Evolutionary conservation across 2,329 filamentous ascomycete genomes (phyloP).

Genomic region (Trichoderma hamatum): DNA sequence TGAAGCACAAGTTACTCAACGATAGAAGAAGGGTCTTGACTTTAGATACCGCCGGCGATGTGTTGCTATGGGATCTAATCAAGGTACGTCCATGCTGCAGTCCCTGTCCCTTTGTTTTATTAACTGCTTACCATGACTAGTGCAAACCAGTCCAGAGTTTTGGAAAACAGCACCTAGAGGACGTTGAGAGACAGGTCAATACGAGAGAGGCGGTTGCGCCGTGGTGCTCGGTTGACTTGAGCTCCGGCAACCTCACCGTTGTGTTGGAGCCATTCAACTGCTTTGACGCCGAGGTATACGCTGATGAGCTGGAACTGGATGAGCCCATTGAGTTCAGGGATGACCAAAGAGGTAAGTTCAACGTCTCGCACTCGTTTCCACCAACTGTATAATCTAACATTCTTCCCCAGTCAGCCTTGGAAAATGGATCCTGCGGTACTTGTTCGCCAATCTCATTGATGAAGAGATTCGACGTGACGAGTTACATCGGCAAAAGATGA

Average conservation of each 20-base stretch:
- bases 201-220: slow-evolving; percentile 87
- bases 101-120: too few relatives aligned
- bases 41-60: slow-evolving; percentile 91
- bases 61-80: slow-evolving; percentile 91
- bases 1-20: slow-evolving; percentile 91
- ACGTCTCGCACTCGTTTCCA: background rate
- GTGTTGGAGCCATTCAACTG: slow-evolving; percentile 92
- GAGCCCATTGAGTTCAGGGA: slow-evolving; percentile 82
- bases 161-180: slow-evolving; percentile 90
- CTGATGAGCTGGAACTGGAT: slow-evolving; percentile 78
- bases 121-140: slow-evolving; percentile 46
- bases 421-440: slow-evolving; percentile 91
- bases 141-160: slow-evolving; percentile 89
- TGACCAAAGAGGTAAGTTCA: slow-evolving; percentile 80
- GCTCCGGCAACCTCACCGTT: slow-evolving; percentile 88
- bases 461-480: slow-evolving; percentile 87
- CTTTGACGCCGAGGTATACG: slow-evolving; percentile 97
- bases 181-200: slow-evolving; percentile 85
- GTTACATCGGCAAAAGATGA: slow-evolving; percentile 67
- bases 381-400: slow-evolving; percentile 32
- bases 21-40: slow-evolving; percentile 88
- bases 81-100: slow-evolving; percentile 55
- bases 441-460: slow-evolving; percentile 86
- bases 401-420: slow-evolving; percentile 78
- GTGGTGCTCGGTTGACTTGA: slow-evolving; percentile 94